These are phyloP conservation scores for Primulina eburnea DNA, from an alignment of 257 asterid genomes.

Conservation along the genomic window DNA sequence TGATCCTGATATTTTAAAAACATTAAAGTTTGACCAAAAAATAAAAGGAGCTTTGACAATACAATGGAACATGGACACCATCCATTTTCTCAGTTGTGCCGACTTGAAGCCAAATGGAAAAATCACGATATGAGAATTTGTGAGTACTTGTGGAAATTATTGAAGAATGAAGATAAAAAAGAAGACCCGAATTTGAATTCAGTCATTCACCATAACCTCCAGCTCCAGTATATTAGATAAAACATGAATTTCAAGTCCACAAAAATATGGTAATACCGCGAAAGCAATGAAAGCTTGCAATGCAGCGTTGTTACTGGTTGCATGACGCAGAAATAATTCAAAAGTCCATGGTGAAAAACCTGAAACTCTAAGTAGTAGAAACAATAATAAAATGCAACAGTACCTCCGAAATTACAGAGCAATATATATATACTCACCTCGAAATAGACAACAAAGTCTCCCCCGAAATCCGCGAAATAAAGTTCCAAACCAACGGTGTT, in stretches of 20 bases:
- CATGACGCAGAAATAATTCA: conserved; percentile 16
- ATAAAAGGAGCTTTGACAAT: neutral
- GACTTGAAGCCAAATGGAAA: too few species aligned
- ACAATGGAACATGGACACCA: too few species aligned
- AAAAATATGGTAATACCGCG: neutral
- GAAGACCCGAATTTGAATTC: neutral
- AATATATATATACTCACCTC: neutral
- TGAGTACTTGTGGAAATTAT: neutral
- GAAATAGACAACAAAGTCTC: neutral
- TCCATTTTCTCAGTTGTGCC: too few species aligned
- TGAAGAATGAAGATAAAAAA: neutral
- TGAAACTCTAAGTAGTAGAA: conserved; percentile 19
- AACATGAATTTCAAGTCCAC: neutral
- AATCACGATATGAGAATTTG: neutral
- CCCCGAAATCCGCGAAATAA: neutral
- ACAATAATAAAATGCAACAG: conserved; percentile 21
- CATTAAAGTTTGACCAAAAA: neutral
- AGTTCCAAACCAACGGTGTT: neutral
- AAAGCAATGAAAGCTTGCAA: neutral
- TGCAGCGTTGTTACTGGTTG: neutral
- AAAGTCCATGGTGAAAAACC: conserved; percentile 11
- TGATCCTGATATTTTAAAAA: conserved; percentile 8
- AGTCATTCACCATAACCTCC: conserved; percentile 1
- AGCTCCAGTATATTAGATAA: neutral
- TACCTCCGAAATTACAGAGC: conserved; percentile 56